Evolutionary conservation across 768 basidiomycete genomes (phyloP).

Genomic region (Collybiopsis luxurians): DNA sequence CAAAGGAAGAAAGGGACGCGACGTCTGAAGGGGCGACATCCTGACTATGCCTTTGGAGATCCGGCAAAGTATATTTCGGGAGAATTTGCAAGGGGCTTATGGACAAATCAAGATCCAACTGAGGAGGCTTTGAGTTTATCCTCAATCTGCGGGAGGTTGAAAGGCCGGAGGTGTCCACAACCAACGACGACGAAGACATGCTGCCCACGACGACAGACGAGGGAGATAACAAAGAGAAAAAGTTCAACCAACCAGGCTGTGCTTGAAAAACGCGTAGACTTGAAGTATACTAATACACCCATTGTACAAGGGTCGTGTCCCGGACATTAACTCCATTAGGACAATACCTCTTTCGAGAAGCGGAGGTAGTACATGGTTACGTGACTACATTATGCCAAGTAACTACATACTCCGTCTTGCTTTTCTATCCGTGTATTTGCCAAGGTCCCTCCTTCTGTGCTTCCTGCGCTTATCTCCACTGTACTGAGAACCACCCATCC

Average conservation of each 20-base stretch:
- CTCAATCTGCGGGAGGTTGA: background rate
- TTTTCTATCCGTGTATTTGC: too few relatives aligned
- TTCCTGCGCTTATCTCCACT: too few relatives aligned
- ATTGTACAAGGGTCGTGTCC: background rate
- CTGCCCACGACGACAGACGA: background rate
- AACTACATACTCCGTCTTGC: too few relatives aligned
- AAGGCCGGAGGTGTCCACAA: background rate
- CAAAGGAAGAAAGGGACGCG: conserved; percentile 2
- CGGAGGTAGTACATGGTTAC: too few relatives aligned
- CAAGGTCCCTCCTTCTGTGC: too few relatives aligned
- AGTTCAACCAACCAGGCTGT: background rate
- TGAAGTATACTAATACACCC: too few relatives aligned
- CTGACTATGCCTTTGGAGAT: background rate
- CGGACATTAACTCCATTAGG: too few relatives aligned
- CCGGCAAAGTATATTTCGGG: background rate
- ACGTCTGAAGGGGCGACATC: background rate
- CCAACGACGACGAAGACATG: background rate
- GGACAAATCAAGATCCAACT: background rate
- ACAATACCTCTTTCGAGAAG: too few relatives aligned
- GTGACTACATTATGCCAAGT: too few relatives aligned
- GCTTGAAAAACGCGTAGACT: background rate
- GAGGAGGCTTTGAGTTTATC: background rate
- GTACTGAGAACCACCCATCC: too few relatives aligned
- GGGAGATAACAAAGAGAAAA: background rate
- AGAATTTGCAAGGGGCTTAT: background rate